Evolutionary conservation across 225 moss, liverwort and hornwort species (phyloP).

Genomic region (Thuidium tamariscinum): DNA sequence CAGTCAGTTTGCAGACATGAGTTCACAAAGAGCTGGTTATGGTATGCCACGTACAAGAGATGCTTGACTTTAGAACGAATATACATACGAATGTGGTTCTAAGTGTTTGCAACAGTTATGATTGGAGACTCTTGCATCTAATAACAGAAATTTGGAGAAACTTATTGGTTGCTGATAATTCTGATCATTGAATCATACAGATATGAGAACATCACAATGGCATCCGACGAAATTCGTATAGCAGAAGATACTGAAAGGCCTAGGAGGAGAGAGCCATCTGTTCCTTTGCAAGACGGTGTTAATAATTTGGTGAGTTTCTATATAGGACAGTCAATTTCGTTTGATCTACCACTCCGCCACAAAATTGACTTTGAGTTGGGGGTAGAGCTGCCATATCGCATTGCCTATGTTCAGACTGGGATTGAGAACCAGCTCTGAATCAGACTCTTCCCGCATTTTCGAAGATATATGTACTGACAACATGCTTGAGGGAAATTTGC

Average conservation of each 20-base stretch:
- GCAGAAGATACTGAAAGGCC: constrained; percentile 23
- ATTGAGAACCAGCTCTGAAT: neutral
- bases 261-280: constrained; percentile 8
- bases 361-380: neutral
- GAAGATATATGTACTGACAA: neutral
- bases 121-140: neutral
- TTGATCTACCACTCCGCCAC: neutral
- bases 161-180: neutral
- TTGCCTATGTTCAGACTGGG: neutral
- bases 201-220: constrained; percentile 45
- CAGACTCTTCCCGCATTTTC: neutral
- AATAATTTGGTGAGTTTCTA: constrained; percentile 19
- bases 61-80: neutral
- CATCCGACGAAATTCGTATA: constrained; percentile 21
- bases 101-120: neutral
- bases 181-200: constrained; percentile 1
- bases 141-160: neutral
- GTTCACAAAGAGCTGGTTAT: neutral
- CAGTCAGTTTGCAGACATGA: neutral
- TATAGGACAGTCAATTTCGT: neutral
- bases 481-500: neutral
- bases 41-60: neutral
- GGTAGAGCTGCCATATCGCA: neutral
- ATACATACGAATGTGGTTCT: neutral
- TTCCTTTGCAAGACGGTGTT: neutral